Evolutionary conservation across 2,329 filamentous ascomycete species (phyloP).

Genomic region (Fusarium transvaalense): DNA sequence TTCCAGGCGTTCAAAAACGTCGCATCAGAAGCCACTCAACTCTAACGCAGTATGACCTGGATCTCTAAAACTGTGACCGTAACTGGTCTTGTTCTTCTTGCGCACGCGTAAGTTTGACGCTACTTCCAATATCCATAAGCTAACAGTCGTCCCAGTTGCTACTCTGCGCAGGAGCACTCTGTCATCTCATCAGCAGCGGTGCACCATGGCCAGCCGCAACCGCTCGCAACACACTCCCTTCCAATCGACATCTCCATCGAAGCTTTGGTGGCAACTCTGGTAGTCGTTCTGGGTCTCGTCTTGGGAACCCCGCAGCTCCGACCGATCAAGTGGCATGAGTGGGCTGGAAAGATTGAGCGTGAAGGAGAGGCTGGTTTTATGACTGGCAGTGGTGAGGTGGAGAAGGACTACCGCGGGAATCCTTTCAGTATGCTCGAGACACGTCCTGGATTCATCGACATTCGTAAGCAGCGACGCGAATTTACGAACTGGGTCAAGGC

Average conservation of each 20-base stretch:
- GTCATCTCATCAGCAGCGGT: slow-evolving; percentile 72
- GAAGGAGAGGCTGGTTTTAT: slow-evolving; percentile 73
- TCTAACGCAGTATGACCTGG: slow-evolving; percentile 71
- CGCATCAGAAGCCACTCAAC: slow-evolving; percentile 13
- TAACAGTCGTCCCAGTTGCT: slow-evolving; percentile 73
- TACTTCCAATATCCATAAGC: slow-evolving; percentile 7
- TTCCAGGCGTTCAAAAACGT: slow-evolving; percentile 26
- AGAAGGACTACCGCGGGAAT: slow-evolving; percentile 79
- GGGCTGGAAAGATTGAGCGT: slow-evolving; percentile 86
- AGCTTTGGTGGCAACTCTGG: slow-evolving; percentile 80
- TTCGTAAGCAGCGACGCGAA: slow-evolving; percentile 82
- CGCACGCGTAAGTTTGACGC: slow-evolving; percentile 79
- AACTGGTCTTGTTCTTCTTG: slow-evolving; percentile 81
- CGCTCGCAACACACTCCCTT: slow-evolving; percentile 63
- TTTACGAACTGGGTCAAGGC: slow-evolving; percentile 80
- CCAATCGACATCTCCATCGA: slow-evolving; percentile 91
- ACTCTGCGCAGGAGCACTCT: slow-evolving; percentile 94
- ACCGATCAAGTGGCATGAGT: slow-evolving; percentile 85
- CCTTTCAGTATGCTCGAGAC: slow-evolving; percentile 85
- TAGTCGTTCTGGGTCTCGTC: slow-evolving; percentile 88
- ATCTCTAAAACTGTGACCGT: slow-evolving; percentile 77
- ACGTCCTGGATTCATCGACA: slow-evolving; percentile 86
- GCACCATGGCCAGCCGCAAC: slow-evolving; percentile 58
- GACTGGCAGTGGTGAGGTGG: slow-evolving; percentile 71
- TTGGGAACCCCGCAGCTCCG: slow-evolving; percentile 80